Base-by-base conservation (phyloP, 2,329 filamentous ascomycete genomes). In the Biscogniauxia marginata region DNA sequence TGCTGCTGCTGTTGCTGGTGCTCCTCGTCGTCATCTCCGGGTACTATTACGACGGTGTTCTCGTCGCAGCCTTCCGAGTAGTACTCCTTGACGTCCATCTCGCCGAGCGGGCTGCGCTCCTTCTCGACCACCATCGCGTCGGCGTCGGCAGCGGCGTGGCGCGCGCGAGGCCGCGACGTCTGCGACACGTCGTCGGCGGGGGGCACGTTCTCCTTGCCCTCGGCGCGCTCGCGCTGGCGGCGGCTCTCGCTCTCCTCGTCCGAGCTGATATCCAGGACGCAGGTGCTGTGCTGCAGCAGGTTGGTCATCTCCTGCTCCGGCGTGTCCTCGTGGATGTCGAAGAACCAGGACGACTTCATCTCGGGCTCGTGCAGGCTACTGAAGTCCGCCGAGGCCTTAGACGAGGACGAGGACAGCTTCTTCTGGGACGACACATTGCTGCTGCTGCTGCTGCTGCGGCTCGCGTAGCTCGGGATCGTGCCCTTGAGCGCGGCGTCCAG, bases 271-370 rank as follows among this genome's bases (percentile, higher is more conserved):
- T 98, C 93, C 3, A 98, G 82, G 0, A 88, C 86, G 61, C 88
- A 88, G 7, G 93, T 93, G 54, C 88, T 89, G 77, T 97, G 93
- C 74, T 97, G 90, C 76, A 98, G 90, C 43, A 96, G 78, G 67
- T 96, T 97, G 66, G 92, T 91, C 74, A 95, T 90, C 70, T 96
- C 88, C 70, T 97, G 90, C 70, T 96, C 90, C 7, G 89, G 84
- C 0, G 90, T 91, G 73, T 99, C 93, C 70, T 96, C 91, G 70
- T 97, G 88, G 67, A 99, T 98, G 57, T 93, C 89, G 70, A 99
- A 98, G 77, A 89, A 89, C 93, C 92, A 97, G 56, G 81, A 81
- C 30, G 84, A 80, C 69, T 88, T 84, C 65, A 81, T 72, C 52
- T 82, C 78, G 20, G 78, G 69, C 57, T 78, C 77, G 45, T 74